Conservation (phyloP, 2,329 filamentous ascomycete species). For the Huntiella bhutanensis region DNA sequence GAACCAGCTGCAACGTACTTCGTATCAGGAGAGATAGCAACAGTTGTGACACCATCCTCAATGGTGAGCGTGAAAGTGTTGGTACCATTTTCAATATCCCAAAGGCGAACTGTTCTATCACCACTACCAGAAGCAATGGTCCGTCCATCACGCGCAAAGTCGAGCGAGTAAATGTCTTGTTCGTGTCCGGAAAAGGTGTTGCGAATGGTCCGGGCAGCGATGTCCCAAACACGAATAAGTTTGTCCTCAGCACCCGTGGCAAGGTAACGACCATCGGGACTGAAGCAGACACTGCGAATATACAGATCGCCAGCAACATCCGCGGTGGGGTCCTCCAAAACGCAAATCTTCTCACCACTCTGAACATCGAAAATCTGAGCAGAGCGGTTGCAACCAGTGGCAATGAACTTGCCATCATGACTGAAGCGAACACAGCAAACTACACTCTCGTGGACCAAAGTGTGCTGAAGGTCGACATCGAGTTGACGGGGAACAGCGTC, state of each 20-base stretch:
- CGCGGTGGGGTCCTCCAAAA: constrained; percentile 73
- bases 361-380: constrained; percentile 96
- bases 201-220: constrained; percentile 61
- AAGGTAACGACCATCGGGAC: constrained; percentile 80
- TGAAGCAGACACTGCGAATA: constrained; percentile 96
- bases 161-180: constrained; percentile 93
- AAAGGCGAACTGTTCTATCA: constrained; percentile 82
- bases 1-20: constrained; percentile 89
- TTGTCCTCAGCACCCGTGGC: constrained; percentile 97
- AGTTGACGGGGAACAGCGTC: constrained; percentile 72
- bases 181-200: constrained; percentile 94
- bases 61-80: constrained; percentile 77
- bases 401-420: constrained; percentile 83
- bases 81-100: constrained; percentile 76
- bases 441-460: constrained; percentile 81
- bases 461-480: constrained; percentile 88
- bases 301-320: constrained; percentile 85
- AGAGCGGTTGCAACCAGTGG: constrained; percentile 93
- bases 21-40: constrained; percentile 90
- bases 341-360: constrained; percentile 70
- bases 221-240: constrained; percentile 95
- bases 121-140: constrained; percentile 92
- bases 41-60: constrained; percentile 92
- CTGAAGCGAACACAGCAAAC: constrained; percentile 98
- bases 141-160: constrained; percentile 83